Evolutionary conservation across 1,139 yeast species (phyloP).

Genomic region (Kodamaea alishanica): DNA sequence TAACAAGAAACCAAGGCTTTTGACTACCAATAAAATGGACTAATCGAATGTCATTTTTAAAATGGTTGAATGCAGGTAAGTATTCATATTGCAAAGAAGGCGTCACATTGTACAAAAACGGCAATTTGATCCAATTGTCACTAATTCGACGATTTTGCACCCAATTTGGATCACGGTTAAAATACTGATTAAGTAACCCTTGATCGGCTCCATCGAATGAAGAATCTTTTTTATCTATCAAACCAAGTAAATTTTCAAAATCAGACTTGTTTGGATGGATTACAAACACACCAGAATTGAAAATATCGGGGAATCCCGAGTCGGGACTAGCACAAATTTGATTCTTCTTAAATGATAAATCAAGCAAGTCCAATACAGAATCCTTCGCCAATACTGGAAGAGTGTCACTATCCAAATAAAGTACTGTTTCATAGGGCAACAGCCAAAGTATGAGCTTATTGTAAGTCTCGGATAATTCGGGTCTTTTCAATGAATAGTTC

Average conservation of each 20-base stretch:
- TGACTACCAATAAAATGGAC: slow-evolving; percentile 77
- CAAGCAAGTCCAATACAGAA: slow-evolving; percentile 32
- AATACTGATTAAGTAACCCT: slow-evolving; percentile 82
- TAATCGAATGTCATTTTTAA: slow-evolving; percentile 43
- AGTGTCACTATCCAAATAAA: slow-evolving; percentile 83
- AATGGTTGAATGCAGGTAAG: slow-evolving; percentile 72
- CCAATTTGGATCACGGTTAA: slow-evolving; percentile 51
- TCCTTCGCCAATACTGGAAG: slow-evolving; percentile 49
- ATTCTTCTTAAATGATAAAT: slow-evolving; percentile 29
- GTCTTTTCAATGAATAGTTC: slow-evolving; percentile 50
- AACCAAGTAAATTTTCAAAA: slow-evolving; percentile 41
- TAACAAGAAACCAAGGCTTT: slow-evolving; percentile 68
- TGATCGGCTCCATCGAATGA: slow-evolving; percentile 96
- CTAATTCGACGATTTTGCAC: slow-evolving; percentile 14
- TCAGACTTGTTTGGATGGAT: slow-evolving; percentile 53
- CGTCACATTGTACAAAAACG: slow-evolving; percentile 84
- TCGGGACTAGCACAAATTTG: slow-evolving; percentile 80
- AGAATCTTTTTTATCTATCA: slow-evolving; percentile 23
- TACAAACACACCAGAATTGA: slow-evolving; percentile 83
- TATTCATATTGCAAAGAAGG: slow-evolving; percentile 80
- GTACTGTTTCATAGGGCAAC: slow-evolving; percentile 52
- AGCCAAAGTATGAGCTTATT: slow-evolving; percentile 77
- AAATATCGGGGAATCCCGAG: slow-evolving; percentile 92
- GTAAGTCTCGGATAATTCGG: slow-evolving; percentile 68
- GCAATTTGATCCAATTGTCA: slow-evolving; percentile 61